Evolutionary conservation across 2,329 filamentous ascomycete genomes (phyloP).

Genomic region (Monilinia vaccinii-corymbosi): DNA sequence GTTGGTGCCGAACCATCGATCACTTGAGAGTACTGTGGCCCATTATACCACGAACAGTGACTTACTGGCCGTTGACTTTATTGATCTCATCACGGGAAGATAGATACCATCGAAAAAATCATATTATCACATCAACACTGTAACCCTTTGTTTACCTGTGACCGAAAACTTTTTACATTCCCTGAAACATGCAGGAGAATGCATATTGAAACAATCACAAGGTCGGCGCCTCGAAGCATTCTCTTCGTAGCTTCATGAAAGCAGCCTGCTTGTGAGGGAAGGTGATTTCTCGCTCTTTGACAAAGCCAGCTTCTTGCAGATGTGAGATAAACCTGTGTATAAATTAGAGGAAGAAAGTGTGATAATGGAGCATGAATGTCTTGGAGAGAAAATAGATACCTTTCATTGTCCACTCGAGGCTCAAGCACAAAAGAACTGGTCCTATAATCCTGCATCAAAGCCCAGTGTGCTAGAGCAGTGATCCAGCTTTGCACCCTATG

Average conservation of each 20-base stretch:
- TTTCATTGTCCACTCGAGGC: constrained; percentile 81
- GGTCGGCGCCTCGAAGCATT: constrained; percentile 67
- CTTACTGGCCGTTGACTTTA: neutral
- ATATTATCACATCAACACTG: neutral
- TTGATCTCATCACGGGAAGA: neutral
- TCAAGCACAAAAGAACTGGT: constrained; percentile 81
- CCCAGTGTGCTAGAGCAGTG: constrained; percentile 79
- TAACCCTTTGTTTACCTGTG: neutral
- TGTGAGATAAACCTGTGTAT: constrained; percentile 51
- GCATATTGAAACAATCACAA: constrained; percentile 16
- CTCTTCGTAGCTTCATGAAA: constrained; percentile 69
- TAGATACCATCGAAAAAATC: neutral
- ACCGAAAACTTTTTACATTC: neutral
- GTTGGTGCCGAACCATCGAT: neutral
- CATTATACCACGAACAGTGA: neutral
- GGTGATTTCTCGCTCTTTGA: constrained; percentile 74
- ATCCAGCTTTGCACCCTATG: constrained; percentile 73
- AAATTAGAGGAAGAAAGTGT: neutral
- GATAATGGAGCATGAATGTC: neutral
- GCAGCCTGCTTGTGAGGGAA: constrained; percentile 93
- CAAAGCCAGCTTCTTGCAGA: constrained; percentile 67
- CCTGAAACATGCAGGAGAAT: neutral
- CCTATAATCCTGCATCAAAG: constrained; percentile 65
- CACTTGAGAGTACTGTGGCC: neutral
- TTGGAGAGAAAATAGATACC: constrained; percentile 46